Evolutionary conservation across 1,284 basidiomycete species (phyloP), one percentile per base, ranked within the genome.

Genomic region (Mycosarcoma mackinlayi): DNA sequence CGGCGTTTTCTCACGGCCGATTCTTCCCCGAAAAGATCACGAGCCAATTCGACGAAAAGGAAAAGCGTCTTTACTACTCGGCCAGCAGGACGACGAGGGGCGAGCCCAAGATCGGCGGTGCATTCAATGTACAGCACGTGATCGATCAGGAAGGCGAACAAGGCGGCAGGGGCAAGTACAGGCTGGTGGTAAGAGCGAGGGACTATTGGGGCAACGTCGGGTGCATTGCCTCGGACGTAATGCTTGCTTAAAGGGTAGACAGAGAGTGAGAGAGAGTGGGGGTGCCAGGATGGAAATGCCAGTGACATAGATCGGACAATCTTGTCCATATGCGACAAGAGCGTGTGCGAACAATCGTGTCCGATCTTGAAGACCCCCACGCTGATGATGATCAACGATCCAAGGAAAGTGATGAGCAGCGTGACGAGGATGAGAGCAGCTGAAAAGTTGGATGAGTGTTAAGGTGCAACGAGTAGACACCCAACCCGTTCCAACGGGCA

Each of bases 41-140:
- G 31, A 67, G 68, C 28, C 76, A 78, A 50, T 80, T 77, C 37
- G 76, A 80, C 49, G 75, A 80, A 16, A 78, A 78, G 61, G 68
- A 47, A 14, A 59, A 63, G 6, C 27, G 44, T 8, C 60, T 78
- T 10, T 59, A 73, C 39, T 80, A 80, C 27, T 58, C 73, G 11
- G 64, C 69, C 2, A 59, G 66, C 4, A 57, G 78, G 3, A 61
- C 46, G 9, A 21, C 39, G 0, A 44, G 70, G 16, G 78, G 78
- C n/a, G 53, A 64, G 23, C 70, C 76, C 8, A 65, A 67, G 27
- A 16, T 75, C 10, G 30, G 28, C 1, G 77, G 74, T 18, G 55
- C 53, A 4, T 62, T 77, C 54, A 56, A 80, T 30, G 55, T 61
- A 11, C 44, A 55, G 28, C 13, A 18, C 16, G 55, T 70, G 21